Base-by-base conservation (phyloP, 345 rosid species). In the Rhodamnia argentea region DNA sequence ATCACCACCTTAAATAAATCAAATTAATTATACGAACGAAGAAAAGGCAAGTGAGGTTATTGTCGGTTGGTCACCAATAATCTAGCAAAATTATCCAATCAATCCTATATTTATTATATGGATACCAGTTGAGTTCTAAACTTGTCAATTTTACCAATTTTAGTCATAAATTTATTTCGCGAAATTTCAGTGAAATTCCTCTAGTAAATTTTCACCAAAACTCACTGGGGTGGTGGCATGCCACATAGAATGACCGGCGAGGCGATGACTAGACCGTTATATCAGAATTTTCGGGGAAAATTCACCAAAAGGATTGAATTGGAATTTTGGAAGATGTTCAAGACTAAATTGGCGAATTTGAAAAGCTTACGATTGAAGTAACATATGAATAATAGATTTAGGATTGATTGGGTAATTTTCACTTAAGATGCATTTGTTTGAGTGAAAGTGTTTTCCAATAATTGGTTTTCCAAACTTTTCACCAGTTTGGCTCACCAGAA, bases 131-230 rank as follows among this genome's bases (percentile, higher is more conserved):
- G 3, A 4, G 10, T 37, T 9, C 1, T 18, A 22, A 37, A 20
- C 13, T 18, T 20, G 18, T 1, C 4, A 8, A 16, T 32, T 32
- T 64, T 64, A 6, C 2, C 24, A 37, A 18, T 70, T 70, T 2
- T 37, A 18, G 8, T 37, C 12, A 3, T 18, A 37, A 70, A 37
- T 4, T 0, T 64, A 37, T 32, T 64, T 1, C 1, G 3, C 11
- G 8, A 32, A 32, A 64, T 64, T 64, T 1, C 20, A 64, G 32
- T 32, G 6, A 15, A 64, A 18, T 10, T 5, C 24, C 18, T 70
- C 13, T 0, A 0, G 20, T 12, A 44, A 70, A 16, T 18, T 37
- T 70, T 2, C 1, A 0, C 40, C 4, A 10, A 0, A 32, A 22
- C 16, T 2, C 3, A 0, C 0, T 64, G 0, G 4, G 0, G 3